Conservation (phyloP, 441 rosid genomes). For the Populus hybrid region DNA sequence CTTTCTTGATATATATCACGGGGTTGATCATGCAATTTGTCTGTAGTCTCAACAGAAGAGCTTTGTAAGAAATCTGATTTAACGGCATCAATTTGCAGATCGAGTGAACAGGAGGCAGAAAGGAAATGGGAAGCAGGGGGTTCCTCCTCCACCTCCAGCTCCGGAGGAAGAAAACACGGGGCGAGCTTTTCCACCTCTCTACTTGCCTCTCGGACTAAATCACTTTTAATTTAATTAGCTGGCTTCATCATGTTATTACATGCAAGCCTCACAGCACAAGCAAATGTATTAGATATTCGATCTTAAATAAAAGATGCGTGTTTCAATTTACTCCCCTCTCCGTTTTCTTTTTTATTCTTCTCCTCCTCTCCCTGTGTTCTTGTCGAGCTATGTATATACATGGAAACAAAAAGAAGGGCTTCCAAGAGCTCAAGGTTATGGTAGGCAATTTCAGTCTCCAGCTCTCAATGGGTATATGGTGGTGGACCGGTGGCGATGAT, state of each 20-base stretch:
- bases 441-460: too few species aligned
- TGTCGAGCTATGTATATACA: not conserved
- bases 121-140: not conserved
- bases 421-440: too few species aligned
- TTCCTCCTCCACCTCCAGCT: not conserved
- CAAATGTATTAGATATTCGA: not conserved
- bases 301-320: not conserved
- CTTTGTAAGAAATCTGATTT: not conserved
- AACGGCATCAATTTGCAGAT: not conserved
- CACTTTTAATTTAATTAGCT: not conserved
- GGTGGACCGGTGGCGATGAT: too few species aligned
- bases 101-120: not conserved
- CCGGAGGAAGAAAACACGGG: not conserved
- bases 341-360: not conserved
- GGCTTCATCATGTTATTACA: not conserved
- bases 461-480: too few species aligned
- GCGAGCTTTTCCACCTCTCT: not conserved
- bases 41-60: too few species aligned
- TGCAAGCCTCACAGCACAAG: not conserved
- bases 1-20: too few species aligned
- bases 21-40: too few species aligned
- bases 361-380: not conserved
- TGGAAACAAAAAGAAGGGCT: too few species aligned
- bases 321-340: not conserved
- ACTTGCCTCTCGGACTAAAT: not conserved